Base-by-base conservation (phyloP, 495 filamentous ascomycete genomes). In the Aspergillus saccharolyticus region DNA sequence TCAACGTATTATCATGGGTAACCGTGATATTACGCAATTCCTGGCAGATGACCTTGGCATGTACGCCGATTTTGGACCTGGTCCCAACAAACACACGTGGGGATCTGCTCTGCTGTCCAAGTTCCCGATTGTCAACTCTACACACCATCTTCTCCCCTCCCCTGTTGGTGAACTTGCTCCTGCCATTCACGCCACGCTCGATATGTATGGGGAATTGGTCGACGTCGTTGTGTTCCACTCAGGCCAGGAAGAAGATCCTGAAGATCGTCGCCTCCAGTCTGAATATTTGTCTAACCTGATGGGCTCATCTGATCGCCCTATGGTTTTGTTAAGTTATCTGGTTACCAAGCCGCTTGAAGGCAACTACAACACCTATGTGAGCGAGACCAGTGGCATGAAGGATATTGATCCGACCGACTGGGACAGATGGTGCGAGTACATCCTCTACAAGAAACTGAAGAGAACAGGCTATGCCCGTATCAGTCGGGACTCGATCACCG, bases 381-480 rank as follows among this genome's bases (percentile, higher is more conserved):
- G 89, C 46, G 84, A 93, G 20, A 67, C 76, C 47, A 93, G 88
- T 56, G 88, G 89, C 19, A 99, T 99, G 95, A 85, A 88, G 62
- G 95, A 99, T 65, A 94, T 99, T 52, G 95, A 99, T 63, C 82
- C 85, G 9, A 87, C 78, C 15, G 95, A 99, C 66, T 96, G 90
- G 91, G 94, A 98, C 72, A 77, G 95, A 55, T 99, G 95, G 95
- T 99, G 95, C 75, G 94, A 99, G 77, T 99, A 99, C 66, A 94
- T 99, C 60, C 78, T 99, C 52, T 99, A 89, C 78, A 96, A 97
- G 77, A 87, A 86, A 12, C 70, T 99, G 52, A 88, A 85, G 70
- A 79, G 92, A 60, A 86, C 87, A 3, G 95, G 91, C 8, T 98
- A 97, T 68, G 94, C 94, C 15, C 80, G 94, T 61, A 85, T 98